Evolutionary conservation across 768 basidiomycete species (phyloP).

Genomic region (Auriscalpium microsporum): DNA sequence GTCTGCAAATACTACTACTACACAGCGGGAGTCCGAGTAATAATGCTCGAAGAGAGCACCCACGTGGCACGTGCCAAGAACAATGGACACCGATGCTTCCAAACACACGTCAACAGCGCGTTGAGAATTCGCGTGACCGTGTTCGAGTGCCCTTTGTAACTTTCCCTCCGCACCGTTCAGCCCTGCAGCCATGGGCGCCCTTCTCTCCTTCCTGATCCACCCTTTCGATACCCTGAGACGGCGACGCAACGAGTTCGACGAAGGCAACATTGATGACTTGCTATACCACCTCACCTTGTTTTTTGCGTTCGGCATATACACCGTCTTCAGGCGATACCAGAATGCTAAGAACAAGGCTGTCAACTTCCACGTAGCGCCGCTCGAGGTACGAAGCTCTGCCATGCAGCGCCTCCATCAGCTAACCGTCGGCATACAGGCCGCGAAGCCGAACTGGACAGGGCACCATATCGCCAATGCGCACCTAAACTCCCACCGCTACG

Average conservation of each 20-base stretch:
- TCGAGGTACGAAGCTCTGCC: constrained; percentile 39
- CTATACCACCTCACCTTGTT: constrained; percentile 60
- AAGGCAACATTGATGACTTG: constrained; percentile 38
- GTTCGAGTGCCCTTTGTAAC: background rate
- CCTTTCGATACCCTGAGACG: constrained; percentile 42
- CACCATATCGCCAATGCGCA: constrained; percentile 49
- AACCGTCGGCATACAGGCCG: constrained; percentile 10
- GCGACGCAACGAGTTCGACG: constrained; percentile 32
- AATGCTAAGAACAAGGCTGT: constrained; percentile 67
- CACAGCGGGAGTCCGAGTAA: too few species aligned
- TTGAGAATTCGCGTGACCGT: constrained; percentile 8
- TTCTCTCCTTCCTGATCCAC: constrained; percentile 35
- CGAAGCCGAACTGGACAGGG: constrained; percentile 38
- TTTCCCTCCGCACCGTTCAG: background rate
- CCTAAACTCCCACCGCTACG: constrained; percentile 56
- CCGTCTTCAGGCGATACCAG: constrained; percentile 68
- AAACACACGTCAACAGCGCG: constrained; percentile 15
- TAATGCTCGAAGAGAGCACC: too few species aligned
- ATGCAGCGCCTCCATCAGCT: constrained; percentile 1
- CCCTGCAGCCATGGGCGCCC: constrained; percentile 14
- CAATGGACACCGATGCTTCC: background rate
- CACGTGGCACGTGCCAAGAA: background rate
- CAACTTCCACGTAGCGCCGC: constrained; percentile 50
- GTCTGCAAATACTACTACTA: too few species aligned
- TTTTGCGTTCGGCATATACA: constrained; percentile 72